Conservation (phyloP, 805 yeast species). For the Candida rishiriensis region DNA sequence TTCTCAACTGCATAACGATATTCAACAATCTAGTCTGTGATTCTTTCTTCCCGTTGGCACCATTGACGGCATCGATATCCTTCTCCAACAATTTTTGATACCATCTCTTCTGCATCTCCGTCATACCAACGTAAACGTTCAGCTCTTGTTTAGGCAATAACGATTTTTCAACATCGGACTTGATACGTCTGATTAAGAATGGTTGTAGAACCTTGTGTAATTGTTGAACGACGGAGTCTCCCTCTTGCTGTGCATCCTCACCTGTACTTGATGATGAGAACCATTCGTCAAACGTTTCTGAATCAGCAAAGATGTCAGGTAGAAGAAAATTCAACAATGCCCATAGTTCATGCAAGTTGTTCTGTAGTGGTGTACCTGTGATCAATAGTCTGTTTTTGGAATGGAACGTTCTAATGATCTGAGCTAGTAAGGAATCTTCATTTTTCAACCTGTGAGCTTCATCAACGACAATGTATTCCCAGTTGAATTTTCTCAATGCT, state of each 20-base stretch:
- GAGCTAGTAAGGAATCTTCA: constrained; percentile 87
- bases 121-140: constrained; percentile 89
- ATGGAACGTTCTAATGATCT: constrained; percentile 83
- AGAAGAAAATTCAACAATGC: constrained; percentile 83
- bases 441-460: constrained; percentile 92
- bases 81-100: constrained; percentile 83
- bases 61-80: constrained; percentile 94
- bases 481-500: constrained; percentile 56
- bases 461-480: constrained; percentile 77
- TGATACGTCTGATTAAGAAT: constrained; percentile 81
- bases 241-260: constrained; percentile 52
- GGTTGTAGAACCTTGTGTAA: constrained; percentile 86
- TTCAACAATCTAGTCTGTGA: constrained; percentile 86
- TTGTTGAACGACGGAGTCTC: constrained; percentile 67
- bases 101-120: constrained; percentile 93
- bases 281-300: constrained; percentile 89
- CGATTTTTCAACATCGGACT: constrained; percentile 89
- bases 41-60: constrained; percentile 88
- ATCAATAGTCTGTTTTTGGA: constrained; percentile 80
- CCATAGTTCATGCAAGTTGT: constrained; percentile 95
- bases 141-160: constrained; percentile 86
- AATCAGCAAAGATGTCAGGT: constrained; percentile 93
- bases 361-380: constrained; percentile 95
- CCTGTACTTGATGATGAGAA: constrained; percentile 33
- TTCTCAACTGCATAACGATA: constrained; percentile 94